A percentile compares a stretch with the other conserved stretches of the same genome.
Evolutionary conservation across 768 basidiomycete species (phyloP).

Genomic region (Pisolithus tinctorius): DNA sequence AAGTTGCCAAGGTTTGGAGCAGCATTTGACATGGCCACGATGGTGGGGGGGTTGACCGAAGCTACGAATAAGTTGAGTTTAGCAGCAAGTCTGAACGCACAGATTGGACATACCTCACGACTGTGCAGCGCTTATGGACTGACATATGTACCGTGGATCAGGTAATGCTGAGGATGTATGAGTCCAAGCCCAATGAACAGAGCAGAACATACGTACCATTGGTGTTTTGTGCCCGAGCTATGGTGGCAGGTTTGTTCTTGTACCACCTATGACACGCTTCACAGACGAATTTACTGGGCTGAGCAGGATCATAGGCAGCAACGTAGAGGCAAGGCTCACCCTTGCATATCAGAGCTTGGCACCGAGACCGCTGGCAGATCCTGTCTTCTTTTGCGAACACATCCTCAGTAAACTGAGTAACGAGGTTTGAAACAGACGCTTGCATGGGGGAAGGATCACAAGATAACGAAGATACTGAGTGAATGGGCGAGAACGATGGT

Average conservation of each 20-base stretch:
- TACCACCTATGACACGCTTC: constrained; percentile 1
- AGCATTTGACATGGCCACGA: neutral
- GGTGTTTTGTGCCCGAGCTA: neutral
- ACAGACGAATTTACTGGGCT: neutral
- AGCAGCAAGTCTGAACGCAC: neutral
- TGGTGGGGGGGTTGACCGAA: neutral
- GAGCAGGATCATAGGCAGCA: neutral
- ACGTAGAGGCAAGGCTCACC: constrained; percentile 4
- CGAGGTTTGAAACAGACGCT: neutral
- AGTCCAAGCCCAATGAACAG: neutral
- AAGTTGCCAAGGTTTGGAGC: neutral
- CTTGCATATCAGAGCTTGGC: neutral
- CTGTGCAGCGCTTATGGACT: neutral
- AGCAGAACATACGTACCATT: neutral
- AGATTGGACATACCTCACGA: neutral
- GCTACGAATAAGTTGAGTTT: neutral
- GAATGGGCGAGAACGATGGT: neutral
- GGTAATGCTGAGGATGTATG: neutral
- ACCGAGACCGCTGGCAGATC: neutral
- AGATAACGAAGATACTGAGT: neutral
- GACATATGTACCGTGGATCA: neutral
- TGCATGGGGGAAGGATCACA: neutral
- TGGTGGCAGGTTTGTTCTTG: neutral
- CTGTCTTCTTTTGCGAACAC: neutral
- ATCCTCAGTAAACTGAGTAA: constrained; percentile 7